Conservation (phyloP, 257 asterid genomes). For the Thymus quinquecostatus region DNA sequence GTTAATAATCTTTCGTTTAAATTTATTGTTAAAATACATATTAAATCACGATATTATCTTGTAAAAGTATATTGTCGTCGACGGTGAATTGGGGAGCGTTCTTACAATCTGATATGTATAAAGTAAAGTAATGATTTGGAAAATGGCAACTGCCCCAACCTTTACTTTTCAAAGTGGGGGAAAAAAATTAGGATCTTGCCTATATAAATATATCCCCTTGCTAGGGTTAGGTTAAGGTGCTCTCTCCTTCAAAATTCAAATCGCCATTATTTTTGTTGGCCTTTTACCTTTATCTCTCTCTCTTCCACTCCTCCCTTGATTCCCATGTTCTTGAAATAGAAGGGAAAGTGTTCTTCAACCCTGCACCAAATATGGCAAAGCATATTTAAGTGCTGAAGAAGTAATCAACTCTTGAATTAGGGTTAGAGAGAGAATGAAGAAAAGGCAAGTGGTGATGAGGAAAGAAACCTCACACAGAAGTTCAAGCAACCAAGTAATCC, state of each 20-base stretch:
- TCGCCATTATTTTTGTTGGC: neutral
- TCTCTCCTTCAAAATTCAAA: constrained; percentile 20
- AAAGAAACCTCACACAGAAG: constrained; percentile 33
- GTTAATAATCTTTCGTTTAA: no score
- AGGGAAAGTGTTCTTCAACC: neutral
- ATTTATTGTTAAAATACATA: no score
- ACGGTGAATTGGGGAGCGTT: no score
- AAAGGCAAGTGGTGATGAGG: constrained; percentile 48
- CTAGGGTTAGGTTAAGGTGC: constrained; percentile 47
- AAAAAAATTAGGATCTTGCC: constrained; percentile 30
- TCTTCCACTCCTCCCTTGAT: constrained; percentile 2
- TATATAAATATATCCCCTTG: constrained; percentile 39
- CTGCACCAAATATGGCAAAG: constrained; percentile 8
- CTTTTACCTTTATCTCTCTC: constrained; percentile 23
- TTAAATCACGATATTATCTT: no score
- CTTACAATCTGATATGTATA: neutral
- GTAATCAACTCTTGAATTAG: constrained; percentile 2
- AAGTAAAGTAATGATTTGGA: constrained; percentile 2
- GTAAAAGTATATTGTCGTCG: no score
- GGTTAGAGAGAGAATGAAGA: constrained; percentile 44
- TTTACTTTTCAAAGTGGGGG: constrained; percentile 52
- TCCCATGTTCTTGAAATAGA: constrained; percentile 10
- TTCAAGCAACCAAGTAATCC: constrained; percentile 30
- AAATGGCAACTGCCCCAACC: constrained; percentile 31
- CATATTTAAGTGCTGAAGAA: no score